Base-by-base conservation (phyloP, 2,329 filamentous ascomycete genomes). In the Fusarium sp. region DNA sequence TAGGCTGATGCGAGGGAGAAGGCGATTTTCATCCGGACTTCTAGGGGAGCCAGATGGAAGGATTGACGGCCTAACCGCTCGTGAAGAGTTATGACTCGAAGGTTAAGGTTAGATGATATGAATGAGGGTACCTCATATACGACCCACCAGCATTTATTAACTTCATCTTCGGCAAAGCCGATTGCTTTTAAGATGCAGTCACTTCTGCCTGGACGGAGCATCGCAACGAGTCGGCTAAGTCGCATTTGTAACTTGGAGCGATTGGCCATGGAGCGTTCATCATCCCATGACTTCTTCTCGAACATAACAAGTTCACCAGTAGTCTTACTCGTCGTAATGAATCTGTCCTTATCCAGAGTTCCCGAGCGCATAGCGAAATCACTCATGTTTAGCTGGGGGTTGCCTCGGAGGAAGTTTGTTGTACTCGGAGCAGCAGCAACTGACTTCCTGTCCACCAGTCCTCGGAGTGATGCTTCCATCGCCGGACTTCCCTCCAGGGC, bases 241-340 rank as follows among this genome's bases (percentile, higher is more conserved):
- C 56, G 44, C 56, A 59, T 59, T 14, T 59, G 56, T 0, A 59
- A 3, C 7, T 59, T 59, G 1, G 56, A 59, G 1, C 25, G 33
- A 4, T 59, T 59, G 11, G 56, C 56, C 44, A 59, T 31, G 9
- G 56, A 52, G 0, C 35, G 44, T 10, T 39, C 56, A 25, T 59
- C 56, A 4, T 52, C 44, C 56, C 56, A 59, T 6, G 56, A 52
- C 18, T 59, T 59, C 10, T 52, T 59, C 35, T 59, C 44, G 5
- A 59, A 59, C 0, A 59, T 7, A 10, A 39, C 56, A 3, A 18
- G 35, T 5, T 39, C 5, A 0, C 12, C 7, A 21, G 44, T 52
- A 1, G 5, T 14, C 3, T 31, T 59, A 3, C 25, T 52, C 3
- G 21, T 18, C 1, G 31, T 10, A 7, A 59, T 25, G 2, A 59